Evolutionary conservation across 2,329 filamentous ascomycete genomes (phyloP).

Genomic region (Hypocreales sp.): DNA sequence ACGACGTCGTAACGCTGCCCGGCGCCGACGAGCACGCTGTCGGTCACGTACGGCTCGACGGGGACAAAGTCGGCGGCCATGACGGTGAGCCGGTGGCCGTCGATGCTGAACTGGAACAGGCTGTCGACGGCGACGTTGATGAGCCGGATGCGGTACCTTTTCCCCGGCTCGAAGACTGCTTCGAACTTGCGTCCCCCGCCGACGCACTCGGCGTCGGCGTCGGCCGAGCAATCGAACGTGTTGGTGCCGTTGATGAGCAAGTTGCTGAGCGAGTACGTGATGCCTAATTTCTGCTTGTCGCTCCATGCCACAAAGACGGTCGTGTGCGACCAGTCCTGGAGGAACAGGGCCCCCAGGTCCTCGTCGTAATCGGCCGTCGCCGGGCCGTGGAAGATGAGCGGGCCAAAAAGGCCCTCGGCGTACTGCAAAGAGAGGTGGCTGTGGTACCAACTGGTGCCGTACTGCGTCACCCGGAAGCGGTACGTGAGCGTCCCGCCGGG

Average conservation of each 20-base stretch:
- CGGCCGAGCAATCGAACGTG: slow-evolving; percentile 59
- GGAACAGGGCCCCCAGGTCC: slow-evolving; percentile 42
- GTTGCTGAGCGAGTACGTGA: slow-evolving; percentile 24
- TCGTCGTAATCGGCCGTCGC: slow-evolving; percentile 43
- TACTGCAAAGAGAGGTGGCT: slow-evolving; percentile 36
- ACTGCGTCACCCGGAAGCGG: slow-evolving; percentile 36
- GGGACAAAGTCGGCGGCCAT: slow-evolving; percentile 42
- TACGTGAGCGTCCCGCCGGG: slow-evolving; percentile 39
- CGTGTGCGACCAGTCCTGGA: slow-evolving; percentile 42
- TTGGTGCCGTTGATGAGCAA: slow-evolving; percentile 28
- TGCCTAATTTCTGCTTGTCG: too few relatives aligned
- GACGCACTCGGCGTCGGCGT: slow-evolving; percentile 54
- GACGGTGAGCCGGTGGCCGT: slow-evolving; percentile 40
- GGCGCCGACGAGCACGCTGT: slow-evolving; percentile 29
- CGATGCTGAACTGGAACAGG: slow-evolving; percentile 32
- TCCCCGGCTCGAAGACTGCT: slow-evolving; percentile 25
- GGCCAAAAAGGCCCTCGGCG: slow-evolving; percentile 41
- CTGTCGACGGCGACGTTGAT: slow-evolving; percentile 29
- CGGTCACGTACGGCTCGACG: slow-evolving; percentile 35
- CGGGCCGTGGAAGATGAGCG: slow-evolving; percentile 46
- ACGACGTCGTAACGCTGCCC: slow-evolving; percentile 31
- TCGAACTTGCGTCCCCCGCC: slow-evolving; percentile 15
- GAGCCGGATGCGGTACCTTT: slow-evolving; percentile 29
- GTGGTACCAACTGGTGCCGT: slow-evolving; percentile 45
- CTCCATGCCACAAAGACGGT: too few relatives aligned